Conservation (phyloP, 2,329 filamentous ascomycete species). For the Aureobasidium zeae region DNA sequence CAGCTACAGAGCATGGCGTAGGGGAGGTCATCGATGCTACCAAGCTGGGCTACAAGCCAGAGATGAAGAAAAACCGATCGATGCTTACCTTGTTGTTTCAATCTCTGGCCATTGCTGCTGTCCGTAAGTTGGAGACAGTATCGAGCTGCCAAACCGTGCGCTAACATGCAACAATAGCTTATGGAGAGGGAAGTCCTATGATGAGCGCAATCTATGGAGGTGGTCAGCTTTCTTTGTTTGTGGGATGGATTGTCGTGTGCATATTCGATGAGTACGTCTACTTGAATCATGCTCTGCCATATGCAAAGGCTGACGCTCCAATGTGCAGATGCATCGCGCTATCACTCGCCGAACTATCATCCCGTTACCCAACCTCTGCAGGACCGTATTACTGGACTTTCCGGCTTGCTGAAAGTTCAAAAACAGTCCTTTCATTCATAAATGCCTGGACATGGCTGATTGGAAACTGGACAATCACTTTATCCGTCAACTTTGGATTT, state of each 20-base stretch:
- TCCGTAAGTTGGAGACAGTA: slow-evolving; percentile 27
- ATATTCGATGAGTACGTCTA: slow-evolving; percentile 50
- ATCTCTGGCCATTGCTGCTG: slow-evolving; percentile 51
- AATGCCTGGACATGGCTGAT: slow-evolving; percentile 67
- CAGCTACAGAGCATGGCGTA: slow-evolving; percentile 2
- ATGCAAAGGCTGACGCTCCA: background rate
- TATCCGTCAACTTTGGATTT: slow-evolving; percentile 66
- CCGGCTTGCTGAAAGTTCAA: slow-evolving; percentile 48
- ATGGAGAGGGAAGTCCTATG: slow-evolving; percentile 22
- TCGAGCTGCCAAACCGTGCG: too few species aligned
- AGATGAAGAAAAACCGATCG: slow-evolving; percentile 50
- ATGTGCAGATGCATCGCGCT: slow-evolving; percentile 47
- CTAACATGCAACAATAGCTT: slow-evolving; percentile 7
- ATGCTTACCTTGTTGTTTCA: slow-evolving; percentile 53
- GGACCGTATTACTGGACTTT: slow-evolving; percentile 72
- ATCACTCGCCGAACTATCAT: slow-evolving; percentile 63
- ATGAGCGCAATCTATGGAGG: slow-evolving; percentile 48
- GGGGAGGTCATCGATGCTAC: slow-evolving; percentile 11
- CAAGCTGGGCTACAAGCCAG: slow-evolving; percentile 44
- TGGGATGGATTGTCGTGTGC: slow-evolving; percentile 61
- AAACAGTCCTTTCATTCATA: slow-evolving; percentile 51
- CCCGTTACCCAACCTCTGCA: slow-evolving; percentile 65
- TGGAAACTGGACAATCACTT: slow-evolving; percentile 70
- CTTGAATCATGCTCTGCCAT: background rate
- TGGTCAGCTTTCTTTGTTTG: slow-evolving; percentile 59